Conservation (phyloP, 2,329 filamentous ascomycete species). For the Cladosporium sp. region DNA sequence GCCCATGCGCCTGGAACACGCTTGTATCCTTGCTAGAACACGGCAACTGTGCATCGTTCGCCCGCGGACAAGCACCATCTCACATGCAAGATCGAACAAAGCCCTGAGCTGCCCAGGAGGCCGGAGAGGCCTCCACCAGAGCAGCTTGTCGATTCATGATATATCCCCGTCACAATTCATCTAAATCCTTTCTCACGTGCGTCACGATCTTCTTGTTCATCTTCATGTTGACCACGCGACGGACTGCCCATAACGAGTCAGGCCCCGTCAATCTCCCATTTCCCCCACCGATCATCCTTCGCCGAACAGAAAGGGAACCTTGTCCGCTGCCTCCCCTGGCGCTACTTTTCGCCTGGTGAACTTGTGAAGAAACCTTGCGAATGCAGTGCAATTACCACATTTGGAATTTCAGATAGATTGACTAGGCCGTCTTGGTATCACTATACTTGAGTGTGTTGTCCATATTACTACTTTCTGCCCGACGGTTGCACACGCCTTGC, state of each 20-base stretch:
- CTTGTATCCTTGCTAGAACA: neutral
- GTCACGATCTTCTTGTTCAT: neutral
- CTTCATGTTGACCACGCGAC: neutral
- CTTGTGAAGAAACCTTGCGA: neutral
- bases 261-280: neutral
- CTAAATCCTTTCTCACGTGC: neutral
- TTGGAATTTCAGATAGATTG: neutral
- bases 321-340: slow-evolving; percentile 1
- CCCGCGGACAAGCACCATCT: neutral
- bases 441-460: neutral
- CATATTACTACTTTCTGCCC: no score
- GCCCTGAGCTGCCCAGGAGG: neutral
- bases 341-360: neutral
- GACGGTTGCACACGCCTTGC: neutral
- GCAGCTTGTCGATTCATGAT: neutral
- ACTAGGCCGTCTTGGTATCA: neutral
- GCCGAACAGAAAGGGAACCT: neutral
- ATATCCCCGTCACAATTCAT: neutral
- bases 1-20: slow-evolving; percentile 1
- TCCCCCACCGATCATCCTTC: slow-evolving; percentile 10
- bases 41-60: neutral
- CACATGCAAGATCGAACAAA: neutral
- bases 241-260: neutral
- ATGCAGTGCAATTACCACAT: neutral
- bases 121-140: neutral